Conservation (phyloP, 2,329 filamentous ascomycete species). For the Nemania abortiva region DNA sequence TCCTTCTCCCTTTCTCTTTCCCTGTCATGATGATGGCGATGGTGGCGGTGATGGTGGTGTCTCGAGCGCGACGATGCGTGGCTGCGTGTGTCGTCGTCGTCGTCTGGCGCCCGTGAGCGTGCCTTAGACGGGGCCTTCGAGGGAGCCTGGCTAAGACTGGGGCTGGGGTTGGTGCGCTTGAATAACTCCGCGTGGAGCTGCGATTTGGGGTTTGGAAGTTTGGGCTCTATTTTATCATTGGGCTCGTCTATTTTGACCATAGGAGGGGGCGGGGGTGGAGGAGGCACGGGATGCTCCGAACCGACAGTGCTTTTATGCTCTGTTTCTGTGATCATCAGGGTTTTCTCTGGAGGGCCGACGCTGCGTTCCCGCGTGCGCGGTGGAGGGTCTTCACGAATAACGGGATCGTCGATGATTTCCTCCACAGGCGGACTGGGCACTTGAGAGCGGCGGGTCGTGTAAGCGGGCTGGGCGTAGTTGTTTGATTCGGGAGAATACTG, state of each 20-base stretch:
- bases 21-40: neutral
- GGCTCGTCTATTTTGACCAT: conserved; percentile 19
- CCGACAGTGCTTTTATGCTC: conserved; percentile 58
- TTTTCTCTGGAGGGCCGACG: conserved; percentile 52
- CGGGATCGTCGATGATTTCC: conserved; percentile 52
- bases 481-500: conserved; percentile 49
- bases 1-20: neutral
- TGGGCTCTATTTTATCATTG: conserved; percentile 40
- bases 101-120: conserved; percentile 8
- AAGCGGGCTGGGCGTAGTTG: conserved; percentile 54
- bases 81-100: conserved; percentile 30
- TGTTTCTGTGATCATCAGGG: conserved; percentile 56
- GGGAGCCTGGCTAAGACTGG: neutral
- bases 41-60: neutral
- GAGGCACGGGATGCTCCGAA: conserved; percentile 52
- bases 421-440: conserved; percentile 49
- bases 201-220: conserved; percentile 17
- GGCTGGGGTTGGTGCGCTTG: conserved; percentile 15
- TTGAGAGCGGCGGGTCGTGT: conserved; percentile 54
- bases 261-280: conserved; percentile 41
- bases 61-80: conserved; percentile 22
- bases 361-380: conserved; percentile 57
- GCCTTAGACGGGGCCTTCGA: conserved; percentile 20
- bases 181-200: conserved; percentile 29
- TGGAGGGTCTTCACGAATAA: conserved; percentile 54